Evolutionary conservation across 345 rosid genomes (phyloP).

Genomic region (Punica granatum): DNA sequence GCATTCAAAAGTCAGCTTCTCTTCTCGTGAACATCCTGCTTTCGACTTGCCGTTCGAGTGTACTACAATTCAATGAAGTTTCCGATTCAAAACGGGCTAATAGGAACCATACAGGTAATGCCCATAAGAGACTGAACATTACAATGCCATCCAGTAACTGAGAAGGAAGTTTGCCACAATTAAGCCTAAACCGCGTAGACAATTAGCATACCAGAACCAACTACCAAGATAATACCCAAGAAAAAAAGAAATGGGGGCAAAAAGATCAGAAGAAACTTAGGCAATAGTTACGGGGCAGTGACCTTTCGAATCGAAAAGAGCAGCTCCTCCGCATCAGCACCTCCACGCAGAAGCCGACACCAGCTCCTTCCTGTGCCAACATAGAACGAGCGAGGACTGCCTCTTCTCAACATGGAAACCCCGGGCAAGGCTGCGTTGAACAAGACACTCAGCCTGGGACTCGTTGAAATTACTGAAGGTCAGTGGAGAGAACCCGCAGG

Average conservation of each 20-base stretch:
- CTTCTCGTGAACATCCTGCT: slow-evolving; percentile 15
- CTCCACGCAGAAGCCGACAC: slow-evolving; percentile 89
- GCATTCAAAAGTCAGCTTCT: slow-evolving; percentile 10
- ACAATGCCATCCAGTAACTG: slow-evolving; percentile 30
- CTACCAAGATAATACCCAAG: slow-evolving; percentile 13
- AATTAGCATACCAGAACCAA: slow-evolving; percentile 35
- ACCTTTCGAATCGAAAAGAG: not conserved
- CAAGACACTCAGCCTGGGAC: slow-evolving; percentile 77
- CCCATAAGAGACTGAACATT: slow-evolving; percentile 18
- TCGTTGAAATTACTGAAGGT: slow-evolving; percentile 71
- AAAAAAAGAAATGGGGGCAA: slow-evolving; percentile 2
- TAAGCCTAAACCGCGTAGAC: slow-evolving; percentile 33
- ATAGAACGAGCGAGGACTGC: slow-evolving; percentile 64
- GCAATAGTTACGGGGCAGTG: slow-evolving; percentile 15
- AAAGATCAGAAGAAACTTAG: slow-evolving; percentile 25
- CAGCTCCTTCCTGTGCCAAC: slow-evolving; percentile 86
- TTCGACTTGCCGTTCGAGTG: slow-evolving; percentile 18
- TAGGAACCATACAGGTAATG: not conserved
- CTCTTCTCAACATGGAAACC: slow-evolving; percentile 86
- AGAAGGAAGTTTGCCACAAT: slow-evolving; percentile 7
- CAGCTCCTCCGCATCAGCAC: slow-evolving; percentile 32
- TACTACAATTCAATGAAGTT: slow-evolving; percentile 14
- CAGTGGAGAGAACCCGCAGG: slow-evolving; percentile 60
- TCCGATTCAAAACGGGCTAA: not conserved
- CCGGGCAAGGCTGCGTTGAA: slow-evolving; percentile 53